A percentile compares a stretch with the other conserved stretches of the same genome.
Conservation (phyloP, 257 asterid genomes). For the Solanum raphanifolium region DNA sequence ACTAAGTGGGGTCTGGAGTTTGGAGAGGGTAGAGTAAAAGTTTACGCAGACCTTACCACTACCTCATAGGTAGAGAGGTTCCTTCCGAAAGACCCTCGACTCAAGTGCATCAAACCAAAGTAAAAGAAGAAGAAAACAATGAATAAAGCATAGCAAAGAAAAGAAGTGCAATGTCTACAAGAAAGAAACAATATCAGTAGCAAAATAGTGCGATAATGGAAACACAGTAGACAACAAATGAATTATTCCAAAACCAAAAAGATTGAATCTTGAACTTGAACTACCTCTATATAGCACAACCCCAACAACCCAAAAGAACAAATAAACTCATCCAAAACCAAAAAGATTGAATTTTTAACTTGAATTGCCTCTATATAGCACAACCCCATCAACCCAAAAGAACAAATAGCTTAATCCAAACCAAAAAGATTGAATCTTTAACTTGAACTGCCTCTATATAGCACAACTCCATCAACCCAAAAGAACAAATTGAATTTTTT, state of each 20-base stretch:
- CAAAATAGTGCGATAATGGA: neutral
- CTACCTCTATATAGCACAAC: constrained; percentile 12
- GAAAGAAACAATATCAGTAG: neutral
- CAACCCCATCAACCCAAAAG: neutral
- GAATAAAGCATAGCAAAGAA: neutral
- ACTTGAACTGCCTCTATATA: constrained; percentile 64
- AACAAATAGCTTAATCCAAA: neutral
- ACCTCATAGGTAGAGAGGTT: neutral
- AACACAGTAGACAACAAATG: neutral
- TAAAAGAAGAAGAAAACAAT: neutral
- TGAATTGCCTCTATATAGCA: neutral
- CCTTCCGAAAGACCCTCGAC: neutral
- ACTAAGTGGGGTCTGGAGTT: neutral
- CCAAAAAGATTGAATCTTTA: neutral
- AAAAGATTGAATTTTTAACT: neutral
- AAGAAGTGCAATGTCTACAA: neutral
- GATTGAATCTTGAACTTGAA: neutral
- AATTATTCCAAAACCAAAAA: no score
- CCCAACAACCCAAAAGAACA: neutral
- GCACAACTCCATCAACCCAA: constrained; percentile 1
- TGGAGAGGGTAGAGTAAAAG: neutral
- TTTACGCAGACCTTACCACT: neutral
- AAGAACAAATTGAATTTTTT: neutral
- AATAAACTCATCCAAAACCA: neutral
- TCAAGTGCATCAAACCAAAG: neutral